Base-by-base conservation (phyloP, 1,284 basidiomycete genomes). In the Flammula alnicola region DNA sequence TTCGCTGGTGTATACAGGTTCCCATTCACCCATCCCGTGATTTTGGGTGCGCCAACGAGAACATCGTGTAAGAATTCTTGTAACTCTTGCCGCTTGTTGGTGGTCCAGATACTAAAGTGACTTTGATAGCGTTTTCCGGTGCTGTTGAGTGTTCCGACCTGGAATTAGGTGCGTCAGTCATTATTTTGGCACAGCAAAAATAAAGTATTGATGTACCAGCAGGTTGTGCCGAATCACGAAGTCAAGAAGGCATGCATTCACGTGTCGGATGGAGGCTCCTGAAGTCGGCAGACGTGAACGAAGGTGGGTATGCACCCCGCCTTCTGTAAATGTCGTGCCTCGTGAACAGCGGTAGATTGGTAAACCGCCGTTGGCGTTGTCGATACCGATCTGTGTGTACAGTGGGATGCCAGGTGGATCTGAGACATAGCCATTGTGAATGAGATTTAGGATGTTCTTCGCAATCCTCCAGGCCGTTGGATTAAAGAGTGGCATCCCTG, bases 381-480 rank as follows among this genome's bases (percentile, higher is more conserved):
- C 40, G 9, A 44, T 3, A 7, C 51, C 48, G 33, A 57, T 44
- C 2, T 17, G 16, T 6, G 30, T 41, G 33, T 59, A 59, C 11
- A 57, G 37, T 1, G 47, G 11, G 10, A 68, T 45, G 6, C 58
- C 61, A 38, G 62, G 62, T 8, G 61, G 63, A 51, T 70, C 66
- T 17, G 65, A 68, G 10, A 63, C 17, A 46, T 49, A 63, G 0
- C 65, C 67, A 16, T 52, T 44, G 5, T 41, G 47, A 27, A 68
- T 62, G 6, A 65, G 47, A n/a, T 66, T 56, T 0, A 69, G 51
- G 4, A 69, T 53, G 23, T 66, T 62, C 44, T 60, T 59, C 9
- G 61, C 56, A 6, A 43, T 56, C 4, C 61, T 47, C 66, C 66
- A 71, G 4, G 59, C 50, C 2, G 44, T 32, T 0, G 44, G 20